Base-by-base conservation (phyloP, 2,329 filamentous ascomycete species). In the Neospermospora avenae region DNA sequence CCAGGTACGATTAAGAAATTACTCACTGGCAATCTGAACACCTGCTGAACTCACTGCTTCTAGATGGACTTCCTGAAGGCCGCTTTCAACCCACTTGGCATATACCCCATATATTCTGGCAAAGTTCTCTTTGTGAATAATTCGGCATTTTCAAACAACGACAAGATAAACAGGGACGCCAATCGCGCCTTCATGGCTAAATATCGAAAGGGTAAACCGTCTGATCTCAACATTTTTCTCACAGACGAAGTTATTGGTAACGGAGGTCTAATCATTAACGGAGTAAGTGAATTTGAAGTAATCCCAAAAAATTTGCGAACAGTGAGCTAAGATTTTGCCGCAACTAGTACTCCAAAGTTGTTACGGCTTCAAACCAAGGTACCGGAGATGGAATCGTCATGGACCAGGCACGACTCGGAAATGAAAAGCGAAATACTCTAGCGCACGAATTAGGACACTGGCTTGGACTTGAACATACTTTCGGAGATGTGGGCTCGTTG, bases 391-490 rank as follows among this genome's bases (percentile, higher is more conserved):
- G 49, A 4, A 37, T 53, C 22, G 31, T 37, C 3, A 22, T 53
- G 3, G 35, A 53, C 6, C 31, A 53, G 39, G 31, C 49, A 20
- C 20, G 31, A 13, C 35, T 39, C 14, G 49, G 49, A 7, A 39
- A 37, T 14, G 35, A 53, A 14, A 39, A 39, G 18, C 49, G 49
- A 10, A 48, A 48, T 28, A 48, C 45, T 2, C 24, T 48, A 1
- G 31, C 35, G 16, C 49, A 53, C 14, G 49, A 53, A 31, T 10
- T 53, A 8, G 49, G 49, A 3, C 49, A 53, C n/a, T 53, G 49
- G 49, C 49, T 53, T 25, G 49, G 49, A 37, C 49, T 53, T n/a
- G 49, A 53, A 16, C 49, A 53, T 24, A 53, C 49, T 4, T 53
- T 53, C 31, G 49, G 31, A 22, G 31, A 37, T 18, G 49, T 35